These are phyloP conservation scores for Brassica hybrid DNA, from an alignment of 441 rosid species.

Conservation along the genomic window DNA sequence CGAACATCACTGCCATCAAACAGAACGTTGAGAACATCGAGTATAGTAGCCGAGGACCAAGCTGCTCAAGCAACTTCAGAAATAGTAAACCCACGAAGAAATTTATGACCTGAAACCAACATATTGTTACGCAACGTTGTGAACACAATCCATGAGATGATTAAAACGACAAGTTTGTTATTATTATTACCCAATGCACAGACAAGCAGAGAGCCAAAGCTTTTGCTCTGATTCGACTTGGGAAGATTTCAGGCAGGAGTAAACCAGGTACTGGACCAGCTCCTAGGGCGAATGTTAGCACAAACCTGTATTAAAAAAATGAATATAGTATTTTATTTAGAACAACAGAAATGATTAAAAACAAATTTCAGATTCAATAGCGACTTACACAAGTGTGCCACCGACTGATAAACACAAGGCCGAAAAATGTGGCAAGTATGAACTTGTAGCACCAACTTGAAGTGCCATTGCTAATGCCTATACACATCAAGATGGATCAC, in stretches of 20 bases:
- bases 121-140: slow-evolving; percentile 6
- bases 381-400: slow-evolving; percentile 84
- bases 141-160: background rate
- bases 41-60: slow-evolving; percentile 63
- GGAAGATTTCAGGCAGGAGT: slow-evolving; percentile 74
- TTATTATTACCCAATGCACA: slow-evolving; percentile 71
- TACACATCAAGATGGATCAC: slow-evolving; percentile 10
- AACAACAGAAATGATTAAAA: background rate
- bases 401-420: slow-evolving; percentile 81
- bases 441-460: slow-evolving; percentile 77
- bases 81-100: slow-evolving; percentile 76
- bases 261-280: slow-evolving; percentile 84
- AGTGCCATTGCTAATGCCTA: slow-evolving; percentile 85
- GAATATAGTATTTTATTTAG: background rate
- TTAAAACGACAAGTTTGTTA: background rate
- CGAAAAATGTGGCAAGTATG: slow-evolving; percentile 48
- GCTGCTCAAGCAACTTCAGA: slow-evolving; percentile 61
- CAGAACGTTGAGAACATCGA: slow-evolving; percentile 62
- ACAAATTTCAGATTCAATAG: background rate
- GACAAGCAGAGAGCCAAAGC: slow-evolving; percentile 79
- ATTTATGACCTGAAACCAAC: slow-evolving; percentile 61
- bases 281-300: slow-evolving; percentile 68
- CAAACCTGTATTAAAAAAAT: slow-evolving; percentile 51
- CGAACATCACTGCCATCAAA: slow-evolving; percentile 61
- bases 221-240: slow-evolving; percentile 75